Evolutionary conservation across 768 basidiomycete species (phyloP).

Genomic region (Amanita inopinata): DNA sequence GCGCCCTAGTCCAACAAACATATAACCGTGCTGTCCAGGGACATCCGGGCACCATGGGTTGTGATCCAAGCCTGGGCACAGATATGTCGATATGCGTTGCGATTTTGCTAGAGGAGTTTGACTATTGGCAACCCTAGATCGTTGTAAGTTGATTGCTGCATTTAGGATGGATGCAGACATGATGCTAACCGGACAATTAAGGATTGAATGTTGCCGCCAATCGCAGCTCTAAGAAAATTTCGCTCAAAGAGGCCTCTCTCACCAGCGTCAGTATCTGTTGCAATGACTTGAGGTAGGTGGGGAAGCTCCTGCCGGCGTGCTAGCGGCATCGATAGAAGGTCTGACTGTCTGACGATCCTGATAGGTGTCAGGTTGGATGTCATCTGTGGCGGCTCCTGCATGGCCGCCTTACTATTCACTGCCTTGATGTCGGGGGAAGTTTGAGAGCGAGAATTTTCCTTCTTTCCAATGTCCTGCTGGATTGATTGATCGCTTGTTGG

Average conservation of each 20-base stretch:
- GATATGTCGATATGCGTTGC: slow-evolving; percentile 28
- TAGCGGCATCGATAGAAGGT: background rate
- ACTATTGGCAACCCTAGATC: slow-evolving; percentile 17
- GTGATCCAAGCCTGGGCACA: slow-evolving; percentile 40
- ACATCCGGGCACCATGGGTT: slow-evolving; percentile 44
- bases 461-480: background rate
- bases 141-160: background rate
- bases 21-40: slow-evolving; percentile 43
- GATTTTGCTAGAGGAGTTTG: slow-evolving; percentile 21
- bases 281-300: slow-evolving; percentile 16
- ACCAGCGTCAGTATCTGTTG: slow-evolving; percentile 15
- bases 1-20: slow-evolving; percentile 43
- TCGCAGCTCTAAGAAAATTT: slow-evolving; percentile 23
- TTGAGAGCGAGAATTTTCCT: background rate
- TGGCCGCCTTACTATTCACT: background rate
- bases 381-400: background rate
- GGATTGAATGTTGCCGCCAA: slow-evolving; percentile 31
- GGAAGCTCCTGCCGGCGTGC: slow-evolving; percentile 17
- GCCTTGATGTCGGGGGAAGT: background rate
- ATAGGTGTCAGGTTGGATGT: background rate
- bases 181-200: slow-evolving; percentile 25
- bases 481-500: background rate
- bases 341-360: background rate
- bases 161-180: background rate
- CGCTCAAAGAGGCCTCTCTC: slow-evolving; percentile 28